Percentiles rank a stretch among this genome's conserved stretches.
Conservation (phyloP, 2,329 filamentous ascomycete species). For the Diaporthe humulicola region DNA sequence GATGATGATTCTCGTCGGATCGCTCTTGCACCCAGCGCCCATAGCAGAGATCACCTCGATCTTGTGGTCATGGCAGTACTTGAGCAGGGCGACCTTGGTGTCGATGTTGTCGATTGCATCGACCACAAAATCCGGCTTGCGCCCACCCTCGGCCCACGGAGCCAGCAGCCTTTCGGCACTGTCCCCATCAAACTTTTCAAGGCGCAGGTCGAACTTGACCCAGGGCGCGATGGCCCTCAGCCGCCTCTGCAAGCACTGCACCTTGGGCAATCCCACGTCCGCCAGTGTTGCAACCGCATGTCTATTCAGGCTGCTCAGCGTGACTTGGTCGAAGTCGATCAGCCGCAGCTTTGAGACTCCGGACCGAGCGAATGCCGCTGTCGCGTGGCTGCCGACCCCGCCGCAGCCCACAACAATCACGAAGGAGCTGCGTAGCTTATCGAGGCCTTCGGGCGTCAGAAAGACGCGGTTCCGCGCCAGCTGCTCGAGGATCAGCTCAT, state of each 20-base stretch:
- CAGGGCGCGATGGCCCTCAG: conserved; percentile 91
- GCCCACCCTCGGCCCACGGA: conserved; percentile 71
- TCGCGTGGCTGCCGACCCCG: conserved; percentile 93
- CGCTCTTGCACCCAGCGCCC: conserved; percentile 95
- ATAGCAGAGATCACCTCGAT: conserved; percentile 93
- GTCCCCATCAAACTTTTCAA: conserved; percentile 82
- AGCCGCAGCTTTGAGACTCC: conserved; percentile 90
- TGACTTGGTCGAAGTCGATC: conserved; percentile 98
- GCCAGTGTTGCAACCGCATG: conserved; percentile 94
- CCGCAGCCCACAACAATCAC: conserved; percentile 93
- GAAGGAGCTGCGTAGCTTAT: conserved; percentile 83
- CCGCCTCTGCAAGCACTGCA: conserved; percentile 83
- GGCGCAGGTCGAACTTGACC: conserved; percentile 88
- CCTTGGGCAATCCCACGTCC: conserved; percentile 94
- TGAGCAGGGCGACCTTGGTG: conserved; percentile 90
- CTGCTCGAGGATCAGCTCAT: conserved; percentile 93
- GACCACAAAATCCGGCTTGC: conserved; percentile 86
- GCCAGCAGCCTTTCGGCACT: conserved; percentile 77
- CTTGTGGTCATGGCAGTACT: conserved; percentile 84
- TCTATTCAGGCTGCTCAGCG: conserved; percentile 92
- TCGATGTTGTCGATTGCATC: conserved; percentile 99
- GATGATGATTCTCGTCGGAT: conserved; percentile 85
- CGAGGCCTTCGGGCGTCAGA: conserved; percentile 83
- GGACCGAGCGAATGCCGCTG: conserved; percentile 86
- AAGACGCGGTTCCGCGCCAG: conserved; percentile 94